Conservation (phyloP, 2,329 filamentous ascomycete genomes). For the Colletotrichum phormii region DNA sequence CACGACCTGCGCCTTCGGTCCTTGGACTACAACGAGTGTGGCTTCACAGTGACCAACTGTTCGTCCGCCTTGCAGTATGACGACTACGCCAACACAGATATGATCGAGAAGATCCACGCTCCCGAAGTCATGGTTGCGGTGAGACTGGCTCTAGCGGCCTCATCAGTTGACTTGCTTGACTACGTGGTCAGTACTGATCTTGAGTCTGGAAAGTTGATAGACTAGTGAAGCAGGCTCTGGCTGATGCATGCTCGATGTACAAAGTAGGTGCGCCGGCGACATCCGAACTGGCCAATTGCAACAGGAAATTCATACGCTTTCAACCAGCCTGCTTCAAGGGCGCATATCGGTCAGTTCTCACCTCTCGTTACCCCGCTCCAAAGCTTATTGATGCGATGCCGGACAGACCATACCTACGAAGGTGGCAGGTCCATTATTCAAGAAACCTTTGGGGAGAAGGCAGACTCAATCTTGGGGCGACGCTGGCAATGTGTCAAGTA, state of each 20-base stretch:
- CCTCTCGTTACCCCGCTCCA: not conserved
- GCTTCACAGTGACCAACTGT: conserved; percentile 10
- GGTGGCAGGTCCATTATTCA: conserved; percentile 14
- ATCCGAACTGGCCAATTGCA: conserved; percentile 21
- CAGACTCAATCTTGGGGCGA: conserved; percentile 1
- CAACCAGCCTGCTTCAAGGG: conserved; percentile 22
- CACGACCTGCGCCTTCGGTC: not conserved
- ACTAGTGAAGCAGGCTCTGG: not conserved
- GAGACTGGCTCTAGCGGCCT: conserved; percentile 4
- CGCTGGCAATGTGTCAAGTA: conserved; percentile 26
- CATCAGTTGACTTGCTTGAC: not conserved
- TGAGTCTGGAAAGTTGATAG: not conserved
- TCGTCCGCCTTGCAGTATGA: not conserved
- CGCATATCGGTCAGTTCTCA: conserved; percentile 18
- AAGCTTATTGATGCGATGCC: not conserved
- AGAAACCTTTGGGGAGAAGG: not conserved
- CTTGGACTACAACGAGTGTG: conserved; percentile 5
- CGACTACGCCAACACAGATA: conserved; percentile 5
- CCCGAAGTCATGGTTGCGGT: conserved; percentile 6
- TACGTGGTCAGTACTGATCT: conserved; percentile 10
- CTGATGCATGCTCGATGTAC: not conserved
- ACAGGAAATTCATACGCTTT: conserved; percentile 5
- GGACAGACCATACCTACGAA: conserved; percentile 23
- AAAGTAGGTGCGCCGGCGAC: conserved; percentile 16
- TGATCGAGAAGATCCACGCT: conserved; percentile 13